These are phyloP conservation scores for Cucurbita pepo DNA, from an alignment of 306 rosid species.

Conservation along the genomic window DNA sequence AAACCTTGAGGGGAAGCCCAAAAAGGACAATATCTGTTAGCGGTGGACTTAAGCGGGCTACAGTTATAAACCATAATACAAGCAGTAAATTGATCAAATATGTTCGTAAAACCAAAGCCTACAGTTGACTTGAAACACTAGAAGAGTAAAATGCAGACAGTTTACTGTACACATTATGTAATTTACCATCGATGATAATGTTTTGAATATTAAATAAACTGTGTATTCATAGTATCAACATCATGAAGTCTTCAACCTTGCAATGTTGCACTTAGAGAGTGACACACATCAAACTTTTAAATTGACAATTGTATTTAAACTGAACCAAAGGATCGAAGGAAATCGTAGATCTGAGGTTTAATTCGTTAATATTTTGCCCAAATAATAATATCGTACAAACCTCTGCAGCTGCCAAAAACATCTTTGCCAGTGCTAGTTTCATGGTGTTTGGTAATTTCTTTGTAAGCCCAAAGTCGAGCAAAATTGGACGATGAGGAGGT, in stretches of 20 bases:
- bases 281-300: too few relatives aligned
- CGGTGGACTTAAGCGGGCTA: too few relatives aligned
- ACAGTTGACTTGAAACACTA: neutral
- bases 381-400: slow-evolving; percentile 25
- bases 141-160: neutral
- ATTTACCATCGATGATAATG: too few relatives aligned
- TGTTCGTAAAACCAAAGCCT: neutral
- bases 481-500: slow-evolving; percentile 75
- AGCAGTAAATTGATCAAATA: neutral
- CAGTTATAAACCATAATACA: neutral
- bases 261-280: too few relatives aligned
- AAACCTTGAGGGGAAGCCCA: too few relatives aligned
- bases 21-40: too few relatives aligned
- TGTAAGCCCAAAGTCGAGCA: slow-evolving; percentile 96
- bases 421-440: slow-evolving; percentile 89
- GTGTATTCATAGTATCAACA: too few relatives aligned
- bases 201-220: too few relatives aligned
- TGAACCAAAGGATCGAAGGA: neutral
- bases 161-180: neutral
- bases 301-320: too few relatives aligned
- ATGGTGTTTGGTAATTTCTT: slow-evolving; percentile 54
- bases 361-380: neutral
- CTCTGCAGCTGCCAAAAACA: slow-evolving; percentile 97
- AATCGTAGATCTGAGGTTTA: neutral
- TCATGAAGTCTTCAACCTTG: too few relatives aligned